Conservation (phyloP, 2,329 filamentous ascomycete species). For the Diplocarpon mali region DNA sequence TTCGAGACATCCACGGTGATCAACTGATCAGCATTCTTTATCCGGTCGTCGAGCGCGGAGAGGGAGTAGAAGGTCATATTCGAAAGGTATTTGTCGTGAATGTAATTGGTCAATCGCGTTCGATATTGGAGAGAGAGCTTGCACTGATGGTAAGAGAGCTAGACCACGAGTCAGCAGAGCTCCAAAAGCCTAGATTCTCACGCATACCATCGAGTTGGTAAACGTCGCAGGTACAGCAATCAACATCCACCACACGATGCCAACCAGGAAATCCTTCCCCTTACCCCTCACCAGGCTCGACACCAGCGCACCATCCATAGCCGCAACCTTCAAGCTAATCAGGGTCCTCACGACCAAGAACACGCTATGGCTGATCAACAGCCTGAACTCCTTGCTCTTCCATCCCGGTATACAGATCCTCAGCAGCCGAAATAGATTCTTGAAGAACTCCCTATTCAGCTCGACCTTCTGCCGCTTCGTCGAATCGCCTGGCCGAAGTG, state of each 20-base stretch:
- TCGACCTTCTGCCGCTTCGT: slow-evolving; percentile 68
- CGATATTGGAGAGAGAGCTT: slow-evolving; percentile 88
- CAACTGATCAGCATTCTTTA: slow-evolving; percentile 96
- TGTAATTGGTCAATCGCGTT: slow-evolving; percentile 82
- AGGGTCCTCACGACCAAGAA: slow-evolving; percentile 85
- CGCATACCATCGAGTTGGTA: slow-evolving; percentile 89
- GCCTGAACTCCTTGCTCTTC: slow-evolving; percentile 74
- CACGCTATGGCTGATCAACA: slow-evolving; percentile 83
- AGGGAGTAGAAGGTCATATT: slow-evolving; percentile 97
- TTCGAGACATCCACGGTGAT: slow-evolving; percentile 95
- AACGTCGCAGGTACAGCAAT: slow-evolving; percentile 94
- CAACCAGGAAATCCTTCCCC: slow-evolving; percentile 77
- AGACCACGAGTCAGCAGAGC: slow-evolving; percentile 9
- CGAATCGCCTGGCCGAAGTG: slow-evolving; percentile 26
- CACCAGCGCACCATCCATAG: slow-evolving; percentile 87
- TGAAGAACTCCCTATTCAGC: slow-evolving; percentile 76
- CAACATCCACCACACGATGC: slow-evolving; percentile 96
- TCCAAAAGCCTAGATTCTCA: background rate
- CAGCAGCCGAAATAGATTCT: slow-evolving; percentile 57
- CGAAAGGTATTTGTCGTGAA: slow-evolving; percentile 93
- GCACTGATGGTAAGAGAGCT: slow-evolving; percentile 95
- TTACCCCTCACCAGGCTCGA: slow-evolving; percentile 86
- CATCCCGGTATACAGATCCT: slow-evolving; percentile 85
- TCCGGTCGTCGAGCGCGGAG: slow-evolving; percentile 87
- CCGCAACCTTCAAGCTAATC: slow-evolving; percentile 90